Evolutionary conservation across 192 early-diverging fungal genomes (phyloP), one percentile per base, ranked within the genome.

Genomic region (Coemansia sp.): DNA sequence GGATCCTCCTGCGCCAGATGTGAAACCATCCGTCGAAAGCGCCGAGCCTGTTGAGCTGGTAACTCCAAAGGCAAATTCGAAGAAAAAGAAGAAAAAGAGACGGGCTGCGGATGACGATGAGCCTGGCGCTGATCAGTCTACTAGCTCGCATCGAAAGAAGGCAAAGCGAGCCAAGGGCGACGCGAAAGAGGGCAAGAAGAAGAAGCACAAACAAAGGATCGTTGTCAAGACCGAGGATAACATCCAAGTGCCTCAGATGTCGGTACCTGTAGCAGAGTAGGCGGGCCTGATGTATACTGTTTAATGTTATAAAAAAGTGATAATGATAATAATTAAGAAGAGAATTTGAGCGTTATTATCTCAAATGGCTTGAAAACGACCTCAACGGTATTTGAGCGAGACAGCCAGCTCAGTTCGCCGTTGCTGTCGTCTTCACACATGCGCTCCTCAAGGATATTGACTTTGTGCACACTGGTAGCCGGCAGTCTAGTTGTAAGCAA

Each of bases 381-480:
- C 20, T 82, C 69, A 1, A 87, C 52, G 0, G 78, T 66, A 18
- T 64, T 58, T 9, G 78, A 74, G 46, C 67, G 69, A 0, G 77
- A 78, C 36, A 87, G 68, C 36, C 67, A 72, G 20, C 16, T 11
- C 2, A 73, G 34, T 33, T 70, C 63, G 33, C 78, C 72, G 36
- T 61, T 77, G 12, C 68, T 70, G 8, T 87, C 20, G 5, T 81
- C 40, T 3, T 77, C 68, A n/a, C 62, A 70, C 61, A 77, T 69
- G 22, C 78, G 78, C 60, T 95, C 92, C 79, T 97, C 95, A 47
- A 97, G 65, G 15, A 95, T 87, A 73, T 97, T 97, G 62, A 90
- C 91, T 69, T 83, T 77, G 22, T 80, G 68, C 9, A 89, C 65
- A 4, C 49, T 69, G 44, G 22, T 31, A 11, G 78, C 61, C 15